Base-by-base conservation (phyloP, 2,329 filamentous ascomycete genomes). In the Piedraia hortae region DNA sequence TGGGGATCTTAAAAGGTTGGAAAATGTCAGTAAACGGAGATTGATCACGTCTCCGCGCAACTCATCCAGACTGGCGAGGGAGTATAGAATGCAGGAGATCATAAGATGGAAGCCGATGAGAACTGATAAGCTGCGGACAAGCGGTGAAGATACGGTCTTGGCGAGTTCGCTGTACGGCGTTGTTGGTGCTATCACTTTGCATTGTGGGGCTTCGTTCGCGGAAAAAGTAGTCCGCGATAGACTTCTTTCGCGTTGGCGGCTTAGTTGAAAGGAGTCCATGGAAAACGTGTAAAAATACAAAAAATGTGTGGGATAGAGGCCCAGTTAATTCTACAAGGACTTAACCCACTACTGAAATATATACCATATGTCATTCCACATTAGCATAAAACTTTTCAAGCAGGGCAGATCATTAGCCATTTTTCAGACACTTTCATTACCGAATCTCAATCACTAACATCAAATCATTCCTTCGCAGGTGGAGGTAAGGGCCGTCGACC, bases 51-150 rank as follows among this genome's bases (percentile, higher is more conserved):
- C 61, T 25, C 66, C 69, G 40, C 49, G 57, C 19, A 64, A 68
- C 37, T 40, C 93, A 27, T 56, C 65, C 15, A 50, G 49, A 24
- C 44, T 97, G 28, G 82, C 70, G 8, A 46, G 58, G 17, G 56
- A 62, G 13, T 67, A 75, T 27, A 72, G 75, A 0, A 41, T 97
- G 37, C 47, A 62, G 26, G 57, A 62, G 17, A 74, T 91, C 12
- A 50, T 90, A 32, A 58, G 85, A 48, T 93, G 85, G 85, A 74
- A 72, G 45, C 85, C 85, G 13, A 64, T 61, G 50, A 58, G 70
- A 59, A 59, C 65, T 11, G 52, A 67, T 28, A 67, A 78, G 34
- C 54, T 89, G 24, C 44, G 58, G 22, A 49, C 52, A 10, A 90
- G 77, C 0, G 85, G 85, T 32, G 46, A 71, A 13, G 60, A 74